Evolutionary conservation across 306 rosid species (phyloP).

Genomic region (Sphenostylis stenocarpa): DNA sequence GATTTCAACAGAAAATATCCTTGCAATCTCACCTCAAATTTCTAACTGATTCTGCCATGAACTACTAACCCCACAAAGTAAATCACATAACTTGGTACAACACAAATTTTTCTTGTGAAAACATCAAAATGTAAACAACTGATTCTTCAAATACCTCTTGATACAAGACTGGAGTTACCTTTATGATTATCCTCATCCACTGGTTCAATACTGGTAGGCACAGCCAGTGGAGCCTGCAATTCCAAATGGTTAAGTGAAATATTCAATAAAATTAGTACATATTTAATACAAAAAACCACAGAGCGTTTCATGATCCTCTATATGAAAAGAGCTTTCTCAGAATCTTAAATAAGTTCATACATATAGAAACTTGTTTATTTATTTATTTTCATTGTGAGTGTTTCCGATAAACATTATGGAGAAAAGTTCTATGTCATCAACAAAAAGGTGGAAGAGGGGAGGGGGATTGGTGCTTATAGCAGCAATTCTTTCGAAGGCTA

Average conservation of each 20-base stretch:
- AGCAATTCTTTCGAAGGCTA: not conserved
- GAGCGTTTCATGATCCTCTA: not conserved
- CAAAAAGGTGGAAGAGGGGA: not conserved
- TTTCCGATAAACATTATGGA: no score
- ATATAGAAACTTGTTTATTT: no score
- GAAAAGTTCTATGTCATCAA: not conserved
- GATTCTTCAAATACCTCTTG: slow-evolving; percentile 4
- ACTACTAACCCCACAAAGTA: not conserved
- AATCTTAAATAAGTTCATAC: no score
- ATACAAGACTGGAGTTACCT: slow-evolving; percentile 36
- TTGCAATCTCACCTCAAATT: not conserved
- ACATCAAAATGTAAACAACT: not conserved
- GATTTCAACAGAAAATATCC: not conserved
- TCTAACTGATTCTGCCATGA: not conserved
- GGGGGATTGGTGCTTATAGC: not conserved
- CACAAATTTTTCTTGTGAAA: not conserved
- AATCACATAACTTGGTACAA: not conserved
- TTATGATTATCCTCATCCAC: slow-evolving; percentile 28
- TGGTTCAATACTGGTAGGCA: slow-evolving; percentile 30
- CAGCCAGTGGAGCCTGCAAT: slow-evolving; percentile 41
- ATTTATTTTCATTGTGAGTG: no score
- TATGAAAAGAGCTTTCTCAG: no score
- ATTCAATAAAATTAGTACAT: slow-evolving; percentile 7
- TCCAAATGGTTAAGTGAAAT: slow-evolving; percentile 1
- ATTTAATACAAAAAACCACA: slow-evolving; percentile 5